phyloP scores from a whole-genome alignment of 495 filamentous ascomycete genomes.

The Evansstolkia leycettana region DNA sequence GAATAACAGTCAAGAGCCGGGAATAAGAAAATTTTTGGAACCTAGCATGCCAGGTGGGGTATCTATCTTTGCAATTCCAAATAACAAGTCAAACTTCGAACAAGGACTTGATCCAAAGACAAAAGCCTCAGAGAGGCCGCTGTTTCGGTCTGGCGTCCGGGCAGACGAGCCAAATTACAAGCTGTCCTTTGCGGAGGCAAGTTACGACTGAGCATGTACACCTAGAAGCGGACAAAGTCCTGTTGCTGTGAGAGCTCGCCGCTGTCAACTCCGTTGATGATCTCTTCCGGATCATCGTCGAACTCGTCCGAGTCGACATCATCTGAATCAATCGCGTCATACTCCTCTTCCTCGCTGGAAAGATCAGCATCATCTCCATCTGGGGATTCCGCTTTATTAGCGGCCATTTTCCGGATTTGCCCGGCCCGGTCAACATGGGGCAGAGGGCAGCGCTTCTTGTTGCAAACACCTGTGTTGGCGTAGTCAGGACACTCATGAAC shows the following conservation, averaged over 20 bases:
- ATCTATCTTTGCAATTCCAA: too few relatives aligned
- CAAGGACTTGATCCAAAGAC: too few relatives aligned
- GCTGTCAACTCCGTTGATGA: constrained; percentile 32
- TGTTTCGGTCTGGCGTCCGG: too few relatives aligned
- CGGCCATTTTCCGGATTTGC: constrained; percentile 49
- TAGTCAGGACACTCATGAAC: constrained; percentile 89
- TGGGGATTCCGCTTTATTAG: constrained; percentile 19
- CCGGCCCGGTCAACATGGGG: constrained; percentile 81
- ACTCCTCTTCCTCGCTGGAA: constrained; percentile 74
- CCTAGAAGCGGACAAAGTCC: constrained; percentile 53
- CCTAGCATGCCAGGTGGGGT: too few relatives aligned
- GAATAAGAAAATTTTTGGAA: too few relatives aligned
- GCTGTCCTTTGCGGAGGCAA: too few relatives aligned
- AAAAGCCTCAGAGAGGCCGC: too few relatives aligned
- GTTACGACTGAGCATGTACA: too few relatives aligned
- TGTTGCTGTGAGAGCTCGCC: constrained; percentile 50
- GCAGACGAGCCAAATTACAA: too few relatives aligned
- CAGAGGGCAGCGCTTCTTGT: constrained; percentile 68
- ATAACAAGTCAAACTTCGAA: too few relatives aligned
- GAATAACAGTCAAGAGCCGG: too few relatives aligned
- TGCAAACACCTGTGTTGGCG: constrained; percentile 79
- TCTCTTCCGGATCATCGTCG: constrained; percentile 49
- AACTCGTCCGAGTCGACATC: constrained; percentile 85
- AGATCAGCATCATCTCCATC: constrained; percentile 52
- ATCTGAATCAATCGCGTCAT: constrained; percentile 63